Evolutionary conservation across 2,329 filamentous ascomycete genomes (phyloP).

Genomic region (Coniochaeta ligniaria): DNA sequence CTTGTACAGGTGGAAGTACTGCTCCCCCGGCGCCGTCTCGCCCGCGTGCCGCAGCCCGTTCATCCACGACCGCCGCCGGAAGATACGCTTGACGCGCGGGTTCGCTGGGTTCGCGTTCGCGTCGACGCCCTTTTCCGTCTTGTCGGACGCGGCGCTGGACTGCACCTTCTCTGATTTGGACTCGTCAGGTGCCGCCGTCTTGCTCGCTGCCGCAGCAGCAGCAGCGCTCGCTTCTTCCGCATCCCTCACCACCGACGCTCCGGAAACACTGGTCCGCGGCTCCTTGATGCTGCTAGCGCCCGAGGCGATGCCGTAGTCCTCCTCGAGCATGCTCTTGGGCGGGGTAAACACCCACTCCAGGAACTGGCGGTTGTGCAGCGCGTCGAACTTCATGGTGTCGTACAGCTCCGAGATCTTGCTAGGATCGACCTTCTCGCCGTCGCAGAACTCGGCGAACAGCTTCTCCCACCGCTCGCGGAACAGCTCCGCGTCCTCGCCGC

Average conservation of each 20-base stretch:
- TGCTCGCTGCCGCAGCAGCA: slow-evolving; percentile 14
- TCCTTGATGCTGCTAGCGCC: slow-evolving; percentile 16
- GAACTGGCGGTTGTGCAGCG: slow-evolving; percentile 91
- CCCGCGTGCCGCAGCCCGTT: slow-evolving; percentile 38
- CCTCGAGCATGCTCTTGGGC: slow-evolving; percentile 67
- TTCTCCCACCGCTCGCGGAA: slow-evolving; percentile 99
- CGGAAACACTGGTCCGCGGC: slow-evolving; percentile 4
- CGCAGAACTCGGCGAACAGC: slow-evolving; percentile 91
- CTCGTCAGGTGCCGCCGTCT: slow-evolving; percentile 5
- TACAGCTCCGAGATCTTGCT: slow-evolving; percentile 98
- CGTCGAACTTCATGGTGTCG: slow-evolving; percentile 99
- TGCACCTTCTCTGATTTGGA: slow-evolving; percentile 6
- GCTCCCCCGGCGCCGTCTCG: slow-evolving; percentile 52
- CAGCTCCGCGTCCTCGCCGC: slow-evolving; percentile 86
- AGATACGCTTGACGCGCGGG: slow-evolving; percentile 38
- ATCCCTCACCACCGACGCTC: slow-evolving; percentile 22
- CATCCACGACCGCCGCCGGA: slow-evolving; percentile 55
- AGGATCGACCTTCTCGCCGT: slow-evolving; percentile 95
- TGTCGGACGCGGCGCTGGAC: slow-evolving; percentile 27
- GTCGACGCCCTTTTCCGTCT: slow-evolving; percentile 24
- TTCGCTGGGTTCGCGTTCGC: not conserved
- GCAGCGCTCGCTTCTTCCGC: slow-evolving; percentile 25
- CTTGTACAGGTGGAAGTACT: slow-evolving; percentile 88
- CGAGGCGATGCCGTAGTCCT: slow-evolving; percentile 46
- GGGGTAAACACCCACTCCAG: slow-evolving; percentile 97